Base-by-base conservation (phyloP, 495 filamentous ascomycete species). In the Cladorrhinum samala region DNA sequence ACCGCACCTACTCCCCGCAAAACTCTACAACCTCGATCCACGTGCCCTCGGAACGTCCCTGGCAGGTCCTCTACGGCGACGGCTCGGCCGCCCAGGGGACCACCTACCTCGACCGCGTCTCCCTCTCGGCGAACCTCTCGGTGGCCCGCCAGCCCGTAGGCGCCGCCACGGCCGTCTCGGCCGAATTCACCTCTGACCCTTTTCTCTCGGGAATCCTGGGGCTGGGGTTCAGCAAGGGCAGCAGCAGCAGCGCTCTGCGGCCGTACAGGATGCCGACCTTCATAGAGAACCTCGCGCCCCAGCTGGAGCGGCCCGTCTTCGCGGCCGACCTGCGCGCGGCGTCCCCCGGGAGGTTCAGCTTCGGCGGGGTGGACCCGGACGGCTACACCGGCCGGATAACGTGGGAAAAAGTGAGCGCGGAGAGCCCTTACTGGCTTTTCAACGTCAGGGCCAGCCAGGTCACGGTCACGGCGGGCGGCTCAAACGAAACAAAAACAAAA, bases 1-100 rank as follows among this genome's bases (percentile, higher is more conserved):
- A 88, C 64, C 62, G 63, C 33, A 53, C 82, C 70, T 89, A 90
- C 73, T 72, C 74, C 50, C 74, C 80, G 1, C 45, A 49, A 9
- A 61, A 56, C 14, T 74, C 72, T 59, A 60, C 47, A 50, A 78
- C 71, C 40, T 64, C 75, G 11, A 75, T 72, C 50, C 59, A 75
- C 50, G 40, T 83, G 13, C 24, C 52, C 2, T 83, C 82, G 21
- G 68, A 78, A 21, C 5, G n/a, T n/a, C 72, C 62, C 46, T 89
- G 86, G 86, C 55, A 68, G 9, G 88, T 90, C 59, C 63, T 66
- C n/a, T 90, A 89, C 65, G 85, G 84, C 52, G 86, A 91, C 63
- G 72, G 77, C 45, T 84, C 80, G 58, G 70, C 69, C 53, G 82
- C 84, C 30, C 66, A 64, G 55, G 84, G 85, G 40, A 72, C 70